These are phyloP conservation scores for Leccinum subtestaceum DNA, from an alignment of 768 basidiomycete genomes.

Conservation along the genomic window DNA sequence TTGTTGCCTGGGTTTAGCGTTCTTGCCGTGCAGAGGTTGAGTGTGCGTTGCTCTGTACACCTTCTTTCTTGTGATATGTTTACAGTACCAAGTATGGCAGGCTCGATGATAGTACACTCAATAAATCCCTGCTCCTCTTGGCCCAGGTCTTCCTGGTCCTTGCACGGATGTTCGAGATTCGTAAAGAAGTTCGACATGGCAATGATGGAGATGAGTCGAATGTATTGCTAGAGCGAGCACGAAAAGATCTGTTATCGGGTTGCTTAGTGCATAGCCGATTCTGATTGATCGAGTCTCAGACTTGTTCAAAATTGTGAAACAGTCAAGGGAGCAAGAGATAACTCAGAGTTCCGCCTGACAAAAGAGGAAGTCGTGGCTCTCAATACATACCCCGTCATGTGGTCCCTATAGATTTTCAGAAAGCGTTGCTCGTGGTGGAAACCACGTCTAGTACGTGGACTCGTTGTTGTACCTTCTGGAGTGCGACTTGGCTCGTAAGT, in stretches of 20 bases:
- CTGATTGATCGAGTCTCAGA: neutral
- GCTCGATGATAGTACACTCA: conserved; percentile 39
- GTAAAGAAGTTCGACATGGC: conserved; percentile 32
- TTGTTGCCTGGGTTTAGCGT: conserved; percentile 40
- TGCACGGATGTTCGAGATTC: conserved; percentile 25
- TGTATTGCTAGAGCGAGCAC: conserved; percentile 35
- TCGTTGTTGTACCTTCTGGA: neutral
- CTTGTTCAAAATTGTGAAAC: neutral
- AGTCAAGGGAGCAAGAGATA: conserved; percentile 37
- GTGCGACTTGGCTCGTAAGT: neutral
- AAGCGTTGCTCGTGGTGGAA: conserved; percentile 16
- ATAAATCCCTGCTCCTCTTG: conserved; percentile 35
- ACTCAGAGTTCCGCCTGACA: conserved; percentile 23
- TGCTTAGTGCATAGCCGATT: conserved; percentile 15
- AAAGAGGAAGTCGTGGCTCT: conserved; percentile 30
- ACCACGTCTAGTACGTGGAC: conserved; percentile 18
- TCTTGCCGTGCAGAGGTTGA: conserved; percentile 34
- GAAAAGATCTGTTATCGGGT: conserved; percentile 31
- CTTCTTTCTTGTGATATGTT: neutral
- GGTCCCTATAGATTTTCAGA: conserved; percentile 12
- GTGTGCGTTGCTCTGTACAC: neutral
- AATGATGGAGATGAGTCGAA: conserved; percentile 38
- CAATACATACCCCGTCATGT: neutral
- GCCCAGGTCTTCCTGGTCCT: conserved; percentile 38
- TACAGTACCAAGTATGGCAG: neutral